These are phyloP conservation scores for Yamadazyma tumulicola DNA, from an alignment of 805 yeast species.

Conservation along the genomic window DNA sequence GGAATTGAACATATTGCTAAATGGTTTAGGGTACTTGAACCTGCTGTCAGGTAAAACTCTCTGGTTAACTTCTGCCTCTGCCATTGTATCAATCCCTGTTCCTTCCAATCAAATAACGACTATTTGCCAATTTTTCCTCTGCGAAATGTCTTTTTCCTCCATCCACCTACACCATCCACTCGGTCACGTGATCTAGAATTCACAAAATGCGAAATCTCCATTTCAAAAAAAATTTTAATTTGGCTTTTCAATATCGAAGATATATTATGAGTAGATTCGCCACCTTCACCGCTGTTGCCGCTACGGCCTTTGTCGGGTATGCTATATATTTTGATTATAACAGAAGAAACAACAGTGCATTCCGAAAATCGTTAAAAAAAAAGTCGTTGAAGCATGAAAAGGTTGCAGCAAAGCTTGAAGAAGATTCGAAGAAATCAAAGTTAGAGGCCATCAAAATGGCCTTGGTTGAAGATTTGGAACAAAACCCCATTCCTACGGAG, in stretches of 20 bases:
- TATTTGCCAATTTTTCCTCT: conserved; percentile 1
- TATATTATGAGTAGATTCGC: conserved; percentile 13
- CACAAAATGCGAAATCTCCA: background rate
- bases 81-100: background rate
- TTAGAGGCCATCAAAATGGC: conserved; percentile 58
- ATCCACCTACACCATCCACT: background rate
- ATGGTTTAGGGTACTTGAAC: conserved; percentile 40
- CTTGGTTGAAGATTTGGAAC: conserved; percentile 59
- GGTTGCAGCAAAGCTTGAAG: conserved; percentile 50
- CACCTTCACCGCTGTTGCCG: conserved; percentile 41
- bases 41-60: conserved; percentile 31
- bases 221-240: conserved; percentile 2
- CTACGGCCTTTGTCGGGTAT: conserved; percentile 64
- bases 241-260: background rate
- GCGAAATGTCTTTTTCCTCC: conserved; percentile 2
- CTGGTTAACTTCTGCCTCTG: conserved; percentile 3
- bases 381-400: conserved; percentile 60
- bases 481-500: conserved; percentile 73
- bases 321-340: conserved; percentile 87
- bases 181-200: conserved; percentile 1
- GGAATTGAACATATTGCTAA: conserved; percentile 35
- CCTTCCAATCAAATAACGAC: conserved; percentile 2
- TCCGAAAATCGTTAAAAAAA: conserved; percentile 72
- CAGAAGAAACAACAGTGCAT: conserved; percentile 78
- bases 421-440: conserved; percentile 57